Conservation (phyloP, 2,329 filamentous ascomycete genomes). For the Aspergillus costaricaensis region DNA sequence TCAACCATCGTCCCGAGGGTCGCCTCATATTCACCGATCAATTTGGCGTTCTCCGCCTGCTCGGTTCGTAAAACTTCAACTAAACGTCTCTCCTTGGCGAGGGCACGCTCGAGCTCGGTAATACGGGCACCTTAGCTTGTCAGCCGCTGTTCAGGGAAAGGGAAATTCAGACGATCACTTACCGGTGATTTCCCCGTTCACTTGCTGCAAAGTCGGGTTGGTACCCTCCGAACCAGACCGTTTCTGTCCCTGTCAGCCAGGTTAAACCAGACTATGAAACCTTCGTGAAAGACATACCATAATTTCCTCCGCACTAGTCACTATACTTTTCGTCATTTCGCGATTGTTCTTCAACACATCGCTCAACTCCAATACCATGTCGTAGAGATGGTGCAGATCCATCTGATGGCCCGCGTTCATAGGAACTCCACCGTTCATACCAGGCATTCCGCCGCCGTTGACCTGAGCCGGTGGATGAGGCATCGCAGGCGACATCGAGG, state of each 20-base stretch:
- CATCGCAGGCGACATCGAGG: conserved; percentile 36
- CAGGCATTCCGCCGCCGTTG: conserved; percentile 41
- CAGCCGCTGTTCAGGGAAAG: neutral
- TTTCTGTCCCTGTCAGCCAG: conserved; percentile 34
- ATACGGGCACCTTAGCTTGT: conserved; percentile 46
- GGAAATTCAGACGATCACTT: conserved; percentile 12
- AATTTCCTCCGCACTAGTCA: conserved; percentile 52
- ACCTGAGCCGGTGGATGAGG: conserved; percentile 34
- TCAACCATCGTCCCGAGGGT: conserved; percentile 51
- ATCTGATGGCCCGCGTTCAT: conserved; percentile 55
- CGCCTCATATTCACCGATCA: conserved; percentile 52
- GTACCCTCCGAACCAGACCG: conserved; percentile 46
- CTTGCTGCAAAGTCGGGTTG: conserved; percentile 44
- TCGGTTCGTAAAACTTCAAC: conserved; percentile 48
- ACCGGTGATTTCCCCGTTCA: conserved; percentile 48
- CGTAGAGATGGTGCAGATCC: conserved; percentile 53
- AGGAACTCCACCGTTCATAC: conserved; percentile 41
- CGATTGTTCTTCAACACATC: conserved; percentile 53
- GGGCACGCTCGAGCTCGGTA: conserved; percentile 50
- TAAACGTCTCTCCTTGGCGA: conserved; percentile 48
- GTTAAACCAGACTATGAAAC: neutral
- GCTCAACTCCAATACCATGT: conserved; percentile 53
- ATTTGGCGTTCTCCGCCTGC: conserved; percentile 50
- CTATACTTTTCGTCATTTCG: conserved; percentile 52
- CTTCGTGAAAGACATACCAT: conserved; percentile 39